Percentiles rank a stretch among this genome's conserved stretches.
Evolutionary conservation across 805 yeast species (phyloP).

Genomic region (Monosporozyma siamensis): DNA sequence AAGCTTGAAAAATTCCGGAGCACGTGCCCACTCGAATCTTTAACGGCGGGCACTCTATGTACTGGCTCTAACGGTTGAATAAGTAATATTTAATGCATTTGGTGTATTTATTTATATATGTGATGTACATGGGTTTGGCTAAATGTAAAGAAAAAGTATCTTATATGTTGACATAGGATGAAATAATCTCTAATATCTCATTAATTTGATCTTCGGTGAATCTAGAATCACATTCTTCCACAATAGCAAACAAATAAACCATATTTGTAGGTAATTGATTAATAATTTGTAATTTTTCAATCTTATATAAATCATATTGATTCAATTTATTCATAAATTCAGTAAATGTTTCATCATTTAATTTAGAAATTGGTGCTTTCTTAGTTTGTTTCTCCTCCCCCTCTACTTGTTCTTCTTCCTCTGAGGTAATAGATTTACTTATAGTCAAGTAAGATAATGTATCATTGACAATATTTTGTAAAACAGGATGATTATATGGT

Average conservation of each 20-base stretch:
- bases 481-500: slow-evolving; percentile 29
- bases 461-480: slow-evolving; percentile 31
- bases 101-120: too few relatives aligned
- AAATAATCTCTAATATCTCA: slow-evolving; percentile 46
- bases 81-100: too few relatives aligned
- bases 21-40: too few relatives aligned
- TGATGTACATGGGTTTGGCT: too few relatives aligned
- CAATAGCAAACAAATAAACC: slow-evolving; percentile 68
- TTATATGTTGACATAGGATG: too few relatives aligned
- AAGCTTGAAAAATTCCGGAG: too few relatives aligned
- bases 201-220: slow-evolving; percentile 60
- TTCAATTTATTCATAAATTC: slow-evolving; percentile 25
- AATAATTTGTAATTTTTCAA: slow-evolving; percentile 75
- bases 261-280: slow-evolving; percentile 71
- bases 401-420: slow-evolving; percentile 9
- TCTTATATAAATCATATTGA: slow-evolving; percentile 55
- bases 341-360: slow-evolving; percentile 26
- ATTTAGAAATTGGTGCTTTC: slow-evolving; percentile 20
- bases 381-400: slow-evolving; percentile 13
- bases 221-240: slow-evolving; percentile 89
- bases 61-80: too few relatives aligned
- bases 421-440: slow-evolving; percentile 16
- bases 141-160: too few relatives aligned
- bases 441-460: slow-evolving; percentile 22
- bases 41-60: too few relatives aligned